A percentile compares a stretch with the other conserved stretches of the same genome.
Evolutionary conservation across 129 eudicot species (phyloP).

Genomic region (Gnaphalium uliginosum): DNA sequence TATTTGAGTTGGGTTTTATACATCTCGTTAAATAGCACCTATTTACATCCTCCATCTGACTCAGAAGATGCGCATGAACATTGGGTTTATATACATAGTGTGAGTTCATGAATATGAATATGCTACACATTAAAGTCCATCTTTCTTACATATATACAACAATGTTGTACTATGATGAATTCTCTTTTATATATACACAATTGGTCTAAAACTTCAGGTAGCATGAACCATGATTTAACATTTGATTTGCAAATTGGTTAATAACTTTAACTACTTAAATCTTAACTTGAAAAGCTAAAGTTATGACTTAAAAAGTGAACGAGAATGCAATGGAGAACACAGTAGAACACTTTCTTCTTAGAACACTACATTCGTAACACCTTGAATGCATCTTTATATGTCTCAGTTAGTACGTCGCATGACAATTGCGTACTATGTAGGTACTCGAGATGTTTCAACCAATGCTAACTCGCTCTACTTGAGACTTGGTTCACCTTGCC

Average conservation of each 20-base stretch:
- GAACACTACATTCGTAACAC: neutral
- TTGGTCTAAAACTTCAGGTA: too few relatives aligned
- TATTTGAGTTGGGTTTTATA: too few relatives aligned
- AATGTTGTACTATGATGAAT: too few relatives aligned
- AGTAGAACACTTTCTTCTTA: neutral
- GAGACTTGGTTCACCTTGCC: too few relatives aligned
- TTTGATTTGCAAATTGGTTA: too few relatives aligned
- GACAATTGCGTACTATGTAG: neutral
- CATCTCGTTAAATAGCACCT: too few relatives aligned
- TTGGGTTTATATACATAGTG: neutral
- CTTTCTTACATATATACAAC: neutral
- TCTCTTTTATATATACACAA: too few relatives aligned
- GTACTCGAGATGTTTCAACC: neutral
- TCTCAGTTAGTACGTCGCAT: neutral
- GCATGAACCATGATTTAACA: too few relatives aligned
- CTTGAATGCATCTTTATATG: neutral
- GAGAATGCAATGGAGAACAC: neutral
- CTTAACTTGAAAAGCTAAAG: neutral
- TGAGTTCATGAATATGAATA: constrained; percentile 1
- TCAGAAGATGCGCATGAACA: constrained; percentile 10
- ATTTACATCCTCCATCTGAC: too few relatives aligned
- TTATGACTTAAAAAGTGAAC: neutral
- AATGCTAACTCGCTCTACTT: too few relatives aligned
- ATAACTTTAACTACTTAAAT: too few relatives aligned
- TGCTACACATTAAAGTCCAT: neutral